Evolutionary conservation across 2,329 filamentous ascomycete species (phyloP).

Genomic region (Stachybotrys chartarum): DNA sequence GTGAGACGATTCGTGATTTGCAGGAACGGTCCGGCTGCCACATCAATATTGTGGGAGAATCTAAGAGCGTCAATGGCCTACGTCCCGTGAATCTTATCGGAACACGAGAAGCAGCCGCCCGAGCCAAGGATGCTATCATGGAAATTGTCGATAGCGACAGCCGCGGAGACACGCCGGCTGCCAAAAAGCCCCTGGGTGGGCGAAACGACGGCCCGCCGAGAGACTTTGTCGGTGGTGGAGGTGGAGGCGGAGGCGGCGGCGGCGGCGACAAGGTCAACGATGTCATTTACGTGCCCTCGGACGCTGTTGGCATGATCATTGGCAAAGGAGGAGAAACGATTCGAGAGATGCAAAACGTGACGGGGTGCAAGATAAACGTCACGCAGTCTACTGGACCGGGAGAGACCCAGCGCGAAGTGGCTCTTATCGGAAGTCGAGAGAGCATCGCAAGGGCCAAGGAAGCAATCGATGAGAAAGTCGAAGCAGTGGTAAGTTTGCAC

Average conservation of each 20-base stretch:
- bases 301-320: slow-evolving; percentile 94
- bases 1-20: slow-evolving; percentile 86
- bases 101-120: slow-evolving; percentile 62
- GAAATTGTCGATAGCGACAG: slow-evolving; percentile 93
- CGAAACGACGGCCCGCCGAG: slow-evolving; percentile 23
- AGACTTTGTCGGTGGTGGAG: slow-evolving; percentile 24
- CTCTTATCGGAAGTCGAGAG: slow-evolving; percentile 69
- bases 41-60: slow-evolving; percentile 90
- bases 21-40: slow-evolving; percentile 92
- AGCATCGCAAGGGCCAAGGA: slow-evolving; percentile 75
- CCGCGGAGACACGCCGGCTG: slow-evolving; percentile 40
- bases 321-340: slow-evolving; percentile 93
- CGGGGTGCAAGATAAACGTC: slow-evolving; percentile 92
- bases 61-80: slow-evolving; percentile 84
- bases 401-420: slow-evolving; percentile 80
- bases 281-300: slow-evolving; percentile 77
- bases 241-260: slow-evolving; percentile 27
- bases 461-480: slow-evolving; percentile 87
- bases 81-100: slow-evolving; percentile 89
- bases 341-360: slow-evolving; percentile 82
- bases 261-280: slow-evolving; percentile 68
- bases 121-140: slow-evolving; percentile 81
- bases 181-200: slow-evolving; percentile 17
- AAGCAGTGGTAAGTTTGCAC: slow-evolving; percentile 64
- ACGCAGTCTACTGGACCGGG: slow-evolving; percentile 70